phyloP scores from a whole-genome alignment of 208 protist species.

The Crithidia fasciculata region DNA sequence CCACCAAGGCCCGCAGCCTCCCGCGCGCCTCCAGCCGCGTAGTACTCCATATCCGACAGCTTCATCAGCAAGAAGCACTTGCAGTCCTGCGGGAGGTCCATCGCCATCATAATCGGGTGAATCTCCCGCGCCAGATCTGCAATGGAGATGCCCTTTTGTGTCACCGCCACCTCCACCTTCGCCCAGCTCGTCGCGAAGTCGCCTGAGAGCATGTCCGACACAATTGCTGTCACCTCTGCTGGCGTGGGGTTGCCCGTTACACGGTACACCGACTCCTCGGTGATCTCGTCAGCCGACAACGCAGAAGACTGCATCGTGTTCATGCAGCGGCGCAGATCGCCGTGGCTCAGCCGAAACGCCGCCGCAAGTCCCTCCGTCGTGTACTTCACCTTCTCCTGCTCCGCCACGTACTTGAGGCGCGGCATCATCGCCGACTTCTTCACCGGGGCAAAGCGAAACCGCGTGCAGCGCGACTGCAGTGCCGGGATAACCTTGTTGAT shows the following conservation, averaged over 20 bases:
- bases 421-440: slow-evolving; percentile 79
- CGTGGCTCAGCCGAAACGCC: slow-evolving; percentile 92
- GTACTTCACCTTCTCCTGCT: slow-evolving; percentile 82
- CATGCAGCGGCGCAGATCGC: slow-evolving; percentile 97
- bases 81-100: slow-evolving; percentile 85
- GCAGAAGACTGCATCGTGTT: slow-evolving; percentile 97
- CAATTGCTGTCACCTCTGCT: slow-evolving; percentile 68
- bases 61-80: slow-evolving; percentile 85
- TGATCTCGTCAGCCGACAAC: slow-evolving; percentile 73
- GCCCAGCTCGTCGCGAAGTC: slow-evolving; percentile 71
- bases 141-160: slow-evolving; percentile 71
- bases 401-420: slow-evolving; percentile 85
- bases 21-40: slow-evolving; percentile 68
- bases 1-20: slow-evolving; percentile 67
- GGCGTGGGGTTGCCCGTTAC: slow-evolving; percentile 89
- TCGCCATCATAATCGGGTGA: slow-evolving; percentile 81
- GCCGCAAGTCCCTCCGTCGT: slow-evolving; percentile 90
- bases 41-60: slow-evolving; percentile 83
- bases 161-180: slow-evolving; percentile 52
- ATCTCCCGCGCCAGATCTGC: slow-evolving; percentile 79
- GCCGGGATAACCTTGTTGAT: slow-evolving; percentile 96
- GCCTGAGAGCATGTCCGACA: slow-evolving; percentile 72
- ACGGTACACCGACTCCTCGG: slow-evolving; percentile 79
- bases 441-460: slow-evolving; percentile 98
- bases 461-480: slow-evolving; percentile 97